Evolutionary conservation across 768 basidiomycete species (phyloP).

Genomic region (Lanmaoa rubissima): DNA sequence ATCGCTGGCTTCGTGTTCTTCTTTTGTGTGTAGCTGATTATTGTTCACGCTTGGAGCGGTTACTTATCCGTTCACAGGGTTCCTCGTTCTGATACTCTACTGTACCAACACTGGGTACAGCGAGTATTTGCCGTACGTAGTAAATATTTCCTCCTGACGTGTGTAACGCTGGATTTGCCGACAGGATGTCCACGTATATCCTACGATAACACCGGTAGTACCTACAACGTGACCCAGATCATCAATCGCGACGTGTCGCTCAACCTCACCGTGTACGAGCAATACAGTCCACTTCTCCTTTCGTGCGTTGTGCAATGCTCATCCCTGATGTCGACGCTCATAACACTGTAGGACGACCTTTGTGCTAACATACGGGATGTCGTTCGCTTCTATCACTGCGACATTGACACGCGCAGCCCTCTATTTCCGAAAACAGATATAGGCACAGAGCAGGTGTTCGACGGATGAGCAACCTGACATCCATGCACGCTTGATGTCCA

Average conservation of each 20-base stretch:
- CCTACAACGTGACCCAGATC: conserved; percentile 60
- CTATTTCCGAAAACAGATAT: conserved; percentile 79
- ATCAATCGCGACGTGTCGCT: conserved; percentile 53
- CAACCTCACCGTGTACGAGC: conserved; percentile 52
- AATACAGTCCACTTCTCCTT: conserved; percentile 62
- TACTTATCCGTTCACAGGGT: conserved; percentile 44
- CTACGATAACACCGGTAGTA: conserved; percentile 58
- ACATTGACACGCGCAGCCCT: conserved; percentile 71
- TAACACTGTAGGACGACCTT: conserved; percentile 49
- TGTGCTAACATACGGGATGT: conserved; percentile 74
- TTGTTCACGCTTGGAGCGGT: conserved; percentile 50
- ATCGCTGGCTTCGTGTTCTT: conserved; percentile 61
- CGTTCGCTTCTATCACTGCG: conserved; percentile 80
- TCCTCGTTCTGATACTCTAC: conserved; percentile 62
- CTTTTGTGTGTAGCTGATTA: conserved; percentile 48
- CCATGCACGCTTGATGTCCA: conserved; percentile 57
- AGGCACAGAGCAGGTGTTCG: conserved; percentile 64
- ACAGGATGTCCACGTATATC: conserved; percentile 61
- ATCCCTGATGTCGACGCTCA: conserved; percentile 1
- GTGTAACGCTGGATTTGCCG: not conserved
- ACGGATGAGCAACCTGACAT: conserved; percentile 79
- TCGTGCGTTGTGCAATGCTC: conserved; percentile 30
- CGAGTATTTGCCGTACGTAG: conserved; percentile 52
- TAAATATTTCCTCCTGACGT: not conserved
- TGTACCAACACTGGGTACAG: conserved; percentile 65